Conservation (phyloP, 2,329 filamentous ascomycete species). For the Bipolaris oryzae region DNA sequence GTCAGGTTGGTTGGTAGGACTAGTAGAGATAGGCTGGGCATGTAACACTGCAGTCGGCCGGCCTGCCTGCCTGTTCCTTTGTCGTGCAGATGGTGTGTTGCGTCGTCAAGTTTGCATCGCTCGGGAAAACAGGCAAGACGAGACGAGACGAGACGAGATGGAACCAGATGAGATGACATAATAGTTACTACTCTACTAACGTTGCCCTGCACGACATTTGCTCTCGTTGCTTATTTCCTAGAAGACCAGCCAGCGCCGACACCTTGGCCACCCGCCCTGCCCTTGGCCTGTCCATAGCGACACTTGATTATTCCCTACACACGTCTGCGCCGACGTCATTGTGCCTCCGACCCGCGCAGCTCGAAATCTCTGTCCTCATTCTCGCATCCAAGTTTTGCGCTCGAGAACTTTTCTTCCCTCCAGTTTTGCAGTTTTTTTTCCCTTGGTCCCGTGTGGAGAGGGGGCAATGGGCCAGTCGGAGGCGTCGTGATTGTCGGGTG, state of each 20-base stretch:
- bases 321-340: conserved; percentile 8
- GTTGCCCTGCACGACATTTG: neutral
- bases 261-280: neutral
- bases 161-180: neutral
- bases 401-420: conserved; percentile 6
- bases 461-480: no score
- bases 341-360: neutral
- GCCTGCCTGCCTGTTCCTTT: neutral
- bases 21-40: conserved; percentile 1
- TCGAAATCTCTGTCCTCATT: neutral
- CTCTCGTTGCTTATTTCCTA: neutral
- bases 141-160: neutral
- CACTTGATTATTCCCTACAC: neutral
- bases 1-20: conserved; percentile 1
- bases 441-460: neutral
- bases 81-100: neutral
- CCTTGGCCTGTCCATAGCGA: neutral
- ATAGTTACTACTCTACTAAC: neutral
- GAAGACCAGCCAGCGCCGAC: neutral
- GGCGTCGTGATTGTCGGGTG: conserved; percentile 1
- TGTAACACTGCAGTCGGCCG: conserved; percentile 3
- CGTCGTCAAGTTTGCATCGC: neutral
- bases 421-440: neutral
- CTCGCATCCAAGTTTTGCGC: neutral
- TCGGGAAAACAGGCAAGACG: neutral